Percentiles rank a stretch among this genome's conserved stretches.
phyloP scores from a whole-genome alignment of 2,329 filamentous ascomycete species.

The Shiraia sp. region DNA sequence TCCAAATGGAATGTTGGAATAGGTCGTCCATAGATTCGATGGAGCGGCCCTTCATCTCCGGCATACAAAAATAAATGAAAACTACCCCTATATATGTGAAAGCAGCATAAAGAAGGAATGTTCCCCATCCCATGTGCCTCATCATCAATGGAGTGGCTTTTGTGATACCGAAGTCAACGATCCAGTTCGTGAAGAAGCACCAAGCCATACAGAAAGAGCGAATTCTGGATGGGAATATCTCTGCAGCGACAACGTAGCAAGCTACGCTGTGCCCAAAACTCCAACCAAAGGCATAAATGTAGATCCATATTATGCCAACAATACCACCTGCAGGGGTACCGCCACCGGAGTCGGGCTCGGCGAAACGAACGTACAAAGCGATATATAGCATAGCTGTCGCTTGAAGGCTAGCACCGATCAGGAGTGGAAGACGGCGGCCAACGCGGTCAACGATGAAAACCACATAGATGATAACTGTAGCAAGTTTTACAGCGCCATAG shows the following conservation, averaged over 20 bases:
- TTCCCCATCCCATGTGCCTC: slow-evolving; percentile 43
- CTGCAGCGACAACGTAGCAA: slow-evolving; percentile 32
- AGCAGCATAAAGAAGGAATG: slow-evolving; percentile 42
- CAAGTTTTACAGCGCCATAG: slow-evolving; percentile 43
- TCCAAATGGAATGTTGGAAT: slow-evolving; percentile 44
- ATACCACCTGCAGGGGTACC: slow-evolving; percentile 48
- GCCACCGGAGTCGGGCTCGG: slow-evolving; percentile 28
- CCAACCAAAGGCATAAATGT: slow-evolving; percentile 39
- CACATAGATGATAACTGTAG: slow-evolving; percentile 39
- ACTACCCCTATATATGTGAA: slow-evolving; percentile 43
- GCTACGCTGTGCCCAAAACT: slow-evolving; percentile 34
- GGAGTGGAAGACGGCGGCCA: slow-evolving; percentile 35
- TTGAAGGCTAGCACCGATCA: slow-evolving; percentile 36
- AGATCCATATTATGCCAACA: slow-evolving; percentile 46
- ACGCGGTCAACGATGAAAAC: slow-evolving; percentile 39
- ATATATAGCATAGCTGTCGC: slow-evolving; percentile 41
- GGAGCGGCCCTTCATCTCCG: slow-evolving; percentile 35
- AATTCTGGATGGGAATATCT: slow-evolving; percentile 37
- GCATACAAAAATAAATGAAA: slow-evolving; percentile 40
- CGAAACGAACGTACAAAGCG: slow-evolving; percentile 43
- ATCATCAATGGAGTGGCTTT: slow-evolving; percentile 42
- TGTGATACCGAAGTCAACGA: slow-evolving; percentile 37
- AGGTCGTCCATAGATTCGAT: slow-evolving; percentile 44
- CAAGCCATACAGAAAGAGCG: slow-evolving; percentile 35
- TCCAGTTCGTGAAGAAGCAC: slow-evolving; percentile 38